Base-by-base conservation (phyloP, 2,329 filamentous ascomycete genomes). In the Aspergillaceae sp. region DNA sequence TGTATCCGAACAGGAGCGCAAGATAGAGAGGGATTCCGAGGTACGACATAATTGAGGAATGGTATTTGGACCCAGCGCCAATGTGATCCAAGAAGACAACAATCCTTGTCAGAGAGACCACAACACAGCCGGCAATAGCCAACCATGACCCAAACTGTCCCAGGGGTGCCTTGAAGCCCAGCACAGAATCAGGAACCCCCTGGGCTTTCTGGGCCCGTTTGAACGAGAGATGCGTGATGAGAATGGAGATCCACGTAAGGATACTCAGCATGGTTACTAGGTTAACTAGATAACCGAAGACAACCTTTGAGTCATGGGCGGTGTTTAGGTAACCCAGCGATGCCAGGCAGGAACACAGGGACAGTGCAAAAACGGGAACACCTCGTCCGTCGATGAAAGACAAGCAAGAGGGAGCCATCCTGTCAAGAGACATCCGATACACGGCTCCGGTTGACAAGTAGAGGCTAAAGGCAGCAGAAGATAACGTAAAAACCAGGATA, bases 71-170 rank as follows among this genome's bases (percentile, higher is more conserved):
- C 68, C 45, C 71, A 69, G 48, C 72, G 67, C 56, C 66, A 55
- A 52, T 56, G 59, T 29, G 79, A 6, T 47, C 69, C 61, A 91
- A 89, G 42, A 84, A 79, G 45, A 77, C 74, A 65, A 82, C 89
- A 71, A 87, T 87, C 76, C 91, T 91, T 60, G 86, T 90, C 48
- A 91, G 60, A 1, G 84, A 79, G 49, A 92, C 84, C 26, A 91
- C 64, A 56, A 77, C 73, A 67, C 84, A 87, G 65, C 87, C 80
- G 58, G 75, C 67, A 3, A 91, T 73, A 0, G 83, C 83, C 46
- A 74, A 68, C 62, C 79, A 80, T 0, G 82, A 87, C 4, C 87
- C 87, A 52, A 66, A 76, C 40, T 82, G 70, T 27, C 86, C 86
- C 28, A 90, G 76, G 0, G 86, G 86, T 0, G 86, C 83, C 28